phyloP scores from a whole-genome alignment of 257 asterid species.

The Gentiana macrophylla region DNA sequence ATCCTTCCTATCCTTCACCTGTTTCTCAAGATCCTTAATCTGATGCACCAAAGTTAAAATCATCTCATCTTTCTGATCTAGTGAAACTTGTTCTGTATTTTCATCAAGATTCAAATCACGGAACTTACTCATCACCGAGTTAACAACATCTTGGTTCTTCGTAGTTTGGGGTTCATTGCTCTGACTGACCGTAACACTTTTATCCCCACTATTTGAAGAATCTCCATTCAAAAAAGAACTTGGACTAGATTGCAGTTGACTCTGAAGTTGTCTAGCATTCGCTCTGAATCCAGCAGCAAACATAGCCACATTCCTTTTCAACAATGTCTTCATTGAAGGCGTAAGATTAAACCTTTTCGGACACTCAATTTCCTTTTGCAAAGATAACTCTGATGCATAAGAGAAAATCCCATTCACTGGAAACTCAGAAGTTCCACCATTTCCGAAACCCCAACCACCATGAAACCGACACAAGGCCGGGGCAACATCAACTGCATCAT shows the following conservation, averaged over 20 bases:
- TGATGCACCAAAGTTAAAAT: conserved; percentile 58
- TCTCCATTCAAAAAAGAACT: conserved; percentile 41
- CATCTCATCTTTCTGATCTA: conserved; percentile 80
- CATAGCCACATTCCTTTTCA: conserved; percentile 80
- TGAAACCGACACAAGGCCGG: conserved; percentile 80
- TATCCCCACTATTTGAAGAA: conserved; percentile 6
- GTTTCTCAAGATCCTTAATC: conserved; percentile 78
- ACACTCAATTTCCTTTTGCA: conserved; percentile 77
- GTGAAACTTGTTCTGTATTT: conserved; percentile 37
- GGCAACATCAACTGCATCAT: conserved; percentile 56
- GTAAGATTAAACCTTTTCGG: conserved; percentile 85
- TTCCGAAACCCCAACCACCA: conserved; percentile 84
- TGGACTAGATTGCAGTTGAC: conserved; percentile 49
- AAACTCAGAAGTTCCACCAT: conserved; percentile 48
- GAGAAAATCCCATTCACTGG: conserved; percentile 51
- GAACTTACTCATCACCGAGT: conserved; percentile 73
- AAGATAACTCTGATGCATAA: conserved; percentile 44
- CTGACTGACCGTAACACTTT: conserved; percentile 24
- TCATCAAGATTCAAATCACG: conserved; percentile 78
- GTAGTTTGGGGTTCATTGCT: conserved; percentile 36
- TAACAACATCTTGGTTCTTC: conserved; percentile 60
- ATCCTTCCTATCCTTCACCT: conserved; percentile 78
- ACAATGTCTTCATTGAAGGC: conserved; percentile 73
- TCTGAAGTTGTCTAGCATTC: conserved; percentile 44
- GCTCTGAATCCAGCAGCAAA: conserved; percentile 94